phyloP scores from a whole-genome alignment of 2,329 filamentous ascomycete genomes.

The Teratosphaeria zuluensis region DNA sequence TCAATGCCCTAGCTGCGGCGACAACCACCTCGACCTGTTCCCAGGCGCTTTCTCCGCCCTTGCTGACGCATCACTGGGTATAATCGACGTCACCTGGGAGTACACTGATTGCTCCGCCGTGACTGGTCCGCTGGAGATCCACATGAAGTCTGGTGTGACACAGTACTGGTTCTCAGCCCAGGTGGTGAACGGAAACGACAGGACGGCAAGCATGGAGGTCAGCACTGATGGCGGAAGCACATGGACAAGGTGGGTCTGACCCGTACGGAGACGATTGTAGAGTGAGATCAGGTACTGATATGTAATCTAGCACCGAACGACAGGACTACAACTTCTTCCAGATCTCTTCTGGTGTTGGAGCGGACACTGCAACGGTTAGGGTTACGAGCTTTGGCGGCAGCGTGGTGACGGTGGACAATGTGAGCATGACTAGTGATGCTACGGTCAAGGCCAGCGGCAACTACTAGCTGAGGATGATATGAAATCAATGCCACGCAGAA shows the following conservation, averaged over 20 bases:
- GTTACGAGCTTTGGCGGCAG: slow-evolving; percentile 9
- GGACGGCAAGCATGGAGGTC: slow-evolving; percentile 49
- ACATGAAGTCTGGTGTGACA: slow-evolving; percentile 45
- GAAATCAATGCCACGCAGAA: not conserved
- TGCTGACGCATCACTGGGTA: slow-evolving; percentile 34
- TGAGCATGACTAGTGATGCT: slow-evolving; percentile 10
- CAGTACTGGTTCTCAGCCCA: slow-evolving; percentile 53
- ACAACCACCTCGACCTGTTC: slow-evolving; percentile 49
- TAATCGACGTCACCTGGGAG: slow-evolving; percentile 43
- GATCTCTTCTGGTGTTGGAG: slow-evolving; percentile 9
- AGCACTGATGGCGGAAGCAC: slow-evolving; percentile 50
- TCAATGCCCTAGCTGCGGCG: slow-evolving; percentile 47
- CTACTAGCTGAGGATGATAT: slow-evolving; percentile 5
- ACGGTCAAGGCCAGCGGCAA: slow-evolving; percentile 12
- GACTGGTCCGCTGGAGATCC: slow-evolving; percentile 38
- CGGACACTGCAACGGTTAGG: slow-evolving; percentile 9
- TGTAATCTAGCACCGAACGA: slow-evolving; percentile 37
- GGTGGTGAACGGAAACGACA: slow-evolving; percentile 48
- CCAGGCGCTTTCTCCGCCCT: slow-evolving; percentile 41
- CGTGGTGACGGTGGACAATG: slow-evolving; percentile 12
- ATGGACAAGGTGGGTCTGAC: slow-evolving; percentile 35
- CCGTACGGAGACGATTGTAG: not conserved
- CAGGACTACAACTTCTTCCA: slow-evolving; percentile 30
- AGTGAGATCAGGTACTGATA: not conserved
- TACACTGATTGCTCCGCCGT: slow-evolving; percentile 42